These are phyloP conservation scores for Danielia reshetovae DNA, from an alignment of 805 yeast species.

Conservation along the genomic window DNA sequence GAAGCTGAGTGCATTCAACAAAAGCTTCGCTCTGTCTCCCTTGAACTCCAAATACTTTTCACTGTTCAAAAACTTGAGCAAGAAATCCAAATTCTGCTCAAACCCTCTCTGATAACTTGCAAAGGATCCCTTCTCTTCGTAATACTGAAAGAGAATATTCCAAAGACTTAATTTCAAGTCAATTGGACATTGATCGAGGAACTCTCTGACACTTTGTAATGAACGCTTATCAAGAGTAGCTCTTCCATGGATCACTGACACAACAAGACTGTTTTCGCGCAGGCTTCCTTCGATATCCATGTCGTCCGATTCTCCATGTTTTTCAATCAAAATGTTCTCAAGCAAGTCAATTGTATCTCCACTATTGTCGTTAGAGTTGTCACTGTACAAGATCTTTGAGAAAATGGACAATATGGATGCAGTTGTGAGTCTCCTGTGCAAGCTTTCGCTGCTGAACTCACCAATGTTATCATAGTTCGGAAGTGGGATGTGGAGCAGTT, in stretches of 20 bases:
- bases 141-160: conserved; percentile 63
- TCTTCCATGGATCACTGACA: conserved; percentile 12
- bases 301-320: conserved; percentile 2
- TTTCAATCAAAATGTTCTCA: conserved; percentile 43
- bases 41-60: conserved; percentile 13
- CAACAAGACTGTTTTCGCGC: conserved; percentile 6
- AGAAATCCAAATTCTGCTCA: conserved; percentile 44
- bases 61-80: conserved; percentile 34
- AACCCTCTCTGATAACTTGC: conserved; percentile 46
- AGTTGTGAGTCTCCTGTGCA: conserved; percentile 64
- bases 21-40: conserved; percentile 35
- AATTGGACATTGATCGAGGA: conserved; percentile 60
- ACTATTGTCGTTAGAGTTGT: conserved; percentile 17
- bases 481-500: conserved; percentile 34
- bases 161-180: conserved; percentile 70
- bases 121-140: conserved; percentile 25
- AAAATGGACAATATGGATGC: conserved; percentile 66
- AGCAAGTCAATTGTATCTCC: conserved; percentile 33
- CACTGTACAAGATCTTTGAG: conserved; percentile 44
- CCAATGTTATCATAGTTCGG: conserved; percentile 63
- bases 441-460: conserved; percentile 43
- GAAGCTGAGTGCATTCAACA: conserved; percentile 51
- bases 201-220: conserved; percentile 49
- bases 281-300: not conserved
- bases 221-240: conserved; percentile 18